Conservation (phyloP, 208 protist genomes). For the Trypanosoma melophagium region DNA sequence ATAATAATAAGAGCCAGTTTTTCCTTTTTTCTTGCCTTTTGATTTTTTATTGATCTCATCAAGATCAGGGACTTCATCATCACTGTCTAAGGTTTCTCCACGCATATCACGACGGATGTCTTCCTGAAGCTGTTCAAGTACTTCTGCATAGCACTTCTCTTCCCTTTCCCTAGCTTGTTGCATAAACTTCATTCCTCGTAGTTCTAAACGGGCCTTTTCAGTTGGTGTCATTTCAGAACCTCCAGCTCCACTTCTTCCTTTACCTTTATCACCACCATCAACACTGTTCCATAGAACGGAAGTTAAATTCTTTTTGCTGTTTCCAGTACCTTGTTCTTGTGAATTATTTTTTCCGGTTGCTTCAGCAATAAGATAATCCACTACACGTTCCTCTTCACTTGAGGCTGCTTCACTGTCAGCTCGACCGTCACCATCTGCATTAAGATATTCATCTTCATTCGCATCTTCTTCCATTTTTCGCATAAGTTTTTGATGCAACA, state of each 20-base stretch:
- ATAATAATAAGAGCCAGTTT: background rate
- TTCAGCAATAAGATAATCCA: conserved; percentile 74
- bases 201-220: conserved; percentile 64
- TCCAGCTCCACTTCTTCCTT: conserved; percentile 8
- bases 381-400: conserved; percentile 77
- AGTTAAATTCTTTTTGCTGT: conserved; percentile 30
- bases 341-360: conserved; percentile 13
- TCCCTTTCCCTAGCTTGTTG: conserved; percentile 68
- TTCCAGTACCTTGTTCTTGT: conserved; percentile 5
- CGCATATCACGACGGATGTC: conserved; percentile 50
- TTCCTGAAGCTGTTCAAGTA: conserved; percentile 50
- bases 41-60: conserved; percentile 18
- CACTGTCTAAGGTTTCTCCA: conserved; percentile 20
- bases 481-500: conserved; percentile 87
- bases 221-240: conserved; percentile 37
- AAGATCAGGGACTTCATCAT: conserved; percentile 15
- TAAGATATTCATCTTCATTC: conserved; percentile 74
- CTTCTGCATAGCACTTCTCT: conserved; percentile 54
- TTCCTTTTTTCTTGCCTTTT: conserved; percentile 1
- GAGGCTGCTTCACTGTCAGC: conserved; percentile 36
- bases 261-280: conserved; percentile 33
- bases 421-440: conserved; percentile 33
- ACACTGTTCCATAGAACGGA: conserved; percentile 55
- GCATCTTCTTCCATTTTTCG: conserved; percentile 88
- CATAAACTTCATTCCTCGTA: conserved; percentile 88